Conservation (phyloP, 495 filamentous ascomycete species). For the Sabuloglossum arenarium region DNA sequence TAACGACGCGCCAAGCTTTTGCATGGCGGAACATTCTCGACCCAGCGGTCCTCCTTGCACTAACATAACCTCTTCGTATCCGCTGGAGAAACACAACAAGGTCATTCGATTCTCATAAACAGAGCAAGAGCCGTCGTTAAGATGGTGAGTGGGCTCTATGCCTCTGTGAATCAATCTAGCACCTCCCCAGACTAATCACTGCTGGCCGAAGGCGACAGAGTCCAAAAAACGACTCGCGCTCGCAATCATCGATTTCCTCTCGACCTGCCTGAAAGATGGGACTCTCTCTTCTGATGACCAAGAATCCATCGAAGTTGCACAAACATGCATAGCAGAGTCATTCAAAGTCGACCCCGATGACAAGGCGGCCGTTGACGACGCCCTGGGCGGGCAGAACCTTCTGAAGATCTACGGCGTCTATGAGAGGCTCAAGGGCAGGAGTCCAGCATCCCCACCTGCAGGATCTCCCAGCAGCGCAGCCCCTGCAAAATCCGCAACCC, state of each 20-base stretch:
- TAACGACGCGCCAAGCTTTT: too few relatives aligned
- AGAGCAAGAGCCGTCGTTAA: background rate
- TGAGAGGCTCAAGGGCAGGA: conserved; percentile 73
- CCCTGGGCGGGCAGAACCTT: conserved; percentile 66
- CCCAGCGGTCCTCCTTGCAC: too few relatives aligned
- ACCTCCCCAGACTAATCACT: background rate
- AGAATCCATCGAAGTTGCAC: conserved; percentile 80
- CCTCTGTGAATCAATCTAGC: background rate
- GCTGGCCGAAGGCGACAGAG: conserved; percentile 24
- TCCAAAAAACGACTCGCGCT: conserved; percentile 93
- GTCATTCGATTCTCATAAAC: background rate
- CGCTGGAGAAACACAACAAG: background rate
- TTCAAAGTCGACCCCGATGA: conserved; percentile 84
- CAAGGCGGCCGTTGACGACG: conserved; percentile 47
- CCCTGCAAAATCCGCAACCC: conserved; percentile 10
- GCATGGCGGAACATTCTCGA: too few relatives aligned
- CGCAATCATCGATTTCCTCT: conserved; percentile 89
- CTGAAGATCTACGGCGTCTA: conserved; percentile 83
- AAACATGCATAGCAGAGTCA: conserved; percentile 79
- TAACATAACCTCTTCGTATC: too few relatives aligned
- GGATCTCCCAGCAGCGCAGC: conserved; percentile 13
- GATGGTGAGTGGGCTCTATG: background rate
- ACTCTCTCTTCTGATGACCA: conserved; percentile 69
- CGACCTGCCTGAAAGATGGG: conserved; percentile 66
- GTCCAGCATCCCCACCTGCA: conserved; percentile 18